Evolutionary conservation across 2,329 filamentous ascomycete genomes (phyloP).

Genomic region (Pseudogymnoascus sp.): DNA sequence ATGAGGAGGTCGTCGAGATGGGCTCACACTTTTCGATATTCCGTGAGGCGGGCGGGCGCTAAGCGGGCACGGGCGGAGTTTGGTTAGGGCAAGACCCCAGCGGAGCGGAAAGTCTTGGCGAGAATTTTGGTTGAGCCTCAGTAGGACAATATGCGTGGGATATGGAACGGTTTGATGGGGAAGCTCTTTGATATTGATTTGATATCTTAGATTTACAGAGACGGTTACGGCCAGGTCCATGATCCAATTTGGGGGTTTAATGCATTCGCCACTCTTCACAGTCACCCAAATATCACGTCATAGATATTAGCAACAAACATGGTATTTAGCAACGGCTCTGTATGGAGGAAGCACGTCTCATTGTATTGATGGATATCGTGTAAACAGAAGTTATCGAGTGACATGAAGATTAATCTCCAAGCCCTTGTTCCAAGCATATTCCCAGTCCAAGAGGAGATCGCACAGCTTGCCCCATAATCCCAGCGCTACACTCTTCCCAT

Average conservation of each 20-base stretch:
- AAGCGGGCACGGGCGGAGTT: neutral
- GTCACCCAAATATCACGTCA: slow-evolving; percentile 9
- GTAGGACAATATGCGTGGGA: neutral
- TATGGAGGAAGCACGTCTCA: slow-evolving; percentile 27
- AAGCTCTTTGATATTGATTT: neutral
- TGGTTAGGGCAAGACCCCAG: slow-evolving; percentile 7
- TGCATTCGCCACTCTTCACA: neutral
- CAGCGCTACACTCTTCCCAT: slow-evolving; percentile 4
- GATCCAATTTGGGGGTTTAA: neutral
- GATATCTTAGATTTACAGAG: neutral
- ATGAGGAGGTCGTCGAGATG: slow-evolving; percentile 8
- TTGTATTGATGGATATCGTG: slow-evolving; percentile 26
- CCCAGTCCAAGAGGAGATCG: slow-evolving; percentile 20
- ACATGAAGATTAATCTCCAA: slow-evolving; percentile 8
- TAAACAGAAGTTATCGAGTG: slow-evolving; percentile 14
- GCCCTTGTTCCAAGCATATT: slow-evolving; percentile 22
- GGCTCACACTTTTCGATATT: slow-evolving; percentile 5
- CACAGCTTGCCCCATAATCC: slow-evolving; percentile 21
- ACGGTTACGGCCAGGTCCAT: neutral
- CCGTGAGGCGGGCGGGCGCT: neutral
- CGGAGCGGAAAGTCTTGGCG: slow-evolving; percentile 8
- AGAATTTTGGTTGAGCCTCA: neutral
- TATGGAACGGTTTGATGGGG: neutral
- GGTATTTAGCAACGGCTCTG: neutral
- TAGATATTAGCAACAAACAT: slow-evolving; percentile 11